Base-by-base conservation (phyloP, 2,329 filamentous ascomycete genomes). In the Colletotrichum caudatum region DNA sequence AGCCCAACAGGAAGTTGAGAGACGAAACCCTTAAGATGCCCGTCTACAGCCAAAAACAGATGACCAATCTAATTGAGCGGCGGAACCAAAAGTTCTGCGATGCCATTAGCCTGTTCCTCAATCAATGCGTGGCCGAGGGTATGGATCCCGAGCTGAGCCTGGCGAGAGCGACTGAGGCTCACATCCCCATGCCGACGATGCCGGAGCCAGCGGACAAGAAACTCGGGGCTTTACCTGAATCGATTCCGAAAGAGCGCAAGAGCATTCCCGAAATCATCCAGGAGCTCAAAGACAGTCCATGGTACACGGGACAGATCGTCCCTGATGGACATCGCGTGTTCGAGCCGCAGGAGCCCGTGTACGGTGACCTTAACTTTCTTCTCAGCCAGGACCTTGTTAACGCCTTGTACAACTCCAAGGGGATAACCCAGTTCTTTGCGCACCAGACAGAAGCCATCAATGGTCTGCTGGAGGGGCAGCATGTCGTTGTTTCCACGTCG, bases 371-470 rank as follows among this genome's bases (percentile, higher is more conserved):
- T 60, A 88, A 92, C 37, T 99, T 98, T 78, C 84, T 92, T 23
- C 86, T 99, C 9, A 97, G 94, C 64, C 96, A 99, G 79, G 89
- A 93, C 74, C 83, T 99, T 61, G 95, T 99, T n/a, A 97, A 99
- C 79, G 95, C 96, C 1, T 82, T 99, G 0, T 99, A 97, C 83
- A 98, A 98, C 76, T 93, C 94, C 11, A 93, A 92, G 76, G 91
- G 91, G 3, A 98, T 99, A 70, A 93, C 91, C 0, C 88, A 92
- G 70, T 88, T 99, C 48, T 99, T 97, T 78, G 91, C 93, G 0
- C 96, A 99, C 80, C 96, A 99, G 81, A 91, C 95, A 0, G 93
- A 97, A 81, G 96, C 96, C 0, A 94, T 99, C 76, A 99, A 99
- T 78, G 90, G 92, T 72, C 84, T 99, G 1, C 87, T 95, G 67